Evolutionary conservation across 371 early-diverging fungal genomes (phyloP), one percentile per base, ranked within the genome.

Genomic region (Mucor ambiguus): DNA sequence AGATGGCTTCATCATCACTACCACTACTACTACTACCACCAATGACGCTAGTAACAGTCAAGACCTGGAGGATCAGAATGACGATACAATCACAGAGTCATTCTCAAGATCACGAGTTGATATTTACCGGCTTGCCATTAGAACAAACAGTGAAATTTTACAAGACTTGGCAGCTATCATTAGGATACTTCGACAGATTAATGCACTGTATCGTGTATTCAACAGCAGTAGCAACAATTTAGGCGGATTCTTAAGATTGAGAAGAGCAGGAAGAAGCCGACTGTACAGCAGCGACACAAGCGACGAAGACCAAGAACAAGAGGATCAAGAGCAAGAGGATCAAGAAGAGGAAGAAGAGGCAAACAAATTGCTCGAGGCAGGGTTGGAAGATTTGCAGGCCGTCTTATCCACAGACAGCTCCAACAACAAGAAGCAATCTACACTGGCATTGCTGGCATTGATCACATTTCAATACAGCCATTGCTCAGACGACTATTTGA

Each of bases 101-200:
- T 48, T 41, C 12, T 20, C 52, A 38, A 20, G 58, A 7, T 66
- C 66, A 33, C 59, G 63, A 22, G 66, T 63, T 9, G 58, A 68
- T 35, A 52, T 71, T 16, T 64, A 67, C 52, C 37, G 72, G 48
- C 43, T 67, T 12, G 64, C 72, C 2, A 44, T 64, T 9, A 44
- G 67, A 58, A 64, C 64, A 22, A 67, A 71, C 35, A 64, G 60
- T 24, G 68, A 71, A 20, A 64, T 71, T 26, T 26, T 71, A 29
- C 68, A 71, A 61, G 72, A 71, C 56, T 35, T 71, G 22, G 60
- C 72, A 12, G 68, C 72, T 2, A 71, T 71, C 29, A 60, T 71
- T 2, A 61, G 72, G 0, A 71, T 71, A 5, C 68, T 71, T 52
- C 60, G 72, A 38, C 72, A 71, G 41, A 71, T 71, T 7, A 67